These are phyloP conservation scores for Metarhizium album DNA, from an alignment of 2,329 filamentous ascomycete species.

Conservation along the genomic window DNA sequence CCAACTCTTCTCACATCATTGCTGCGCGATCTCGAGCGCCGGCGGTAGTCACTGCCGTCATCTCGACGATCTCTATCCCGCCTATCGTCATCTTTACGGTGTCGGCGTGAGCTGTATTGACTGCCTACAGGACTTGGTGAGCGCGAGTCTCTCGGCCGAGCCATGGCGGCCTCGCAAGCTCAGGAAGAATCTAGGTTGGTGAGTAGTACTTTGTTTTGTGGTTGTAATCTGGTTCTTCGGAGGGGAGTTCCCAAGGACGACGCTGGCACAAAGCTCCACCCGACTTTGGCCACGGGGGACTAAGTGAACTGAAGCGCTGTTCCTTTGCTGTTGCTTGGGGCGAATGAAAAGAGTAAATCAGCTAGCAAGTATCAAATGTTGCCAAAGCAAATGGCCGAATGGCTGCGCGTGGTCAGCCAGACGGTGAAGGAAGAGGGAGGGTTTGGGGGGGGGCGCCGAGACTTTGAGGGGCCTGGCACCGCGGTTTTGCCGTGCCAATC, in stretches of 20 bases:
- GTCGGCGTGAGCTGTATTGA: constrained; percentile 62
- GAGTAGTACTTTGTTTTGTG: constrained; percentile 24
- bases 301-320: neutral
- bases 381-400: neutral
- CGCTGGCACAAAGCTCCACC: neutral
- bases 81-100: constrained; percentile 50
- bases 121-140: constrained; percentile 93
- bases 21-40: constrained; percentile 51
- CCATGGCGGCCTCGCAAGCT: constrained; percentile 39
- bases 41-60: constrained; percentile 39
- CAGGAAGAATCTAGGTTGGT: constrained; percentile 28
- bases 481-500: neutral
- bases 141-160: constrained; percentile 59
- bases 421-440: neutral
- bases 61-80: constrained; percentile 41
- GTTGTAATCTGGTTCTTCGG: neutral
- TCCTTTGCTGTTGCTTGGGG: neutral
- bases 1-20: constrained; percentile 43
- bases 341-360: neutral
- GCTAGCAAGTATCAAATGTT: neutral
- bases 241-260: neutral
- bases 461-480: neutral
- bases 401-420: neutral
- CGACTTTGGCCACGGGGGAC: neutral
- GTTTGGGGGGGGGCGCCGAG: neutral